phyloP scores from a whole-genome alignment of 345 rosid genomes.

The Salix caprea region DNA sequence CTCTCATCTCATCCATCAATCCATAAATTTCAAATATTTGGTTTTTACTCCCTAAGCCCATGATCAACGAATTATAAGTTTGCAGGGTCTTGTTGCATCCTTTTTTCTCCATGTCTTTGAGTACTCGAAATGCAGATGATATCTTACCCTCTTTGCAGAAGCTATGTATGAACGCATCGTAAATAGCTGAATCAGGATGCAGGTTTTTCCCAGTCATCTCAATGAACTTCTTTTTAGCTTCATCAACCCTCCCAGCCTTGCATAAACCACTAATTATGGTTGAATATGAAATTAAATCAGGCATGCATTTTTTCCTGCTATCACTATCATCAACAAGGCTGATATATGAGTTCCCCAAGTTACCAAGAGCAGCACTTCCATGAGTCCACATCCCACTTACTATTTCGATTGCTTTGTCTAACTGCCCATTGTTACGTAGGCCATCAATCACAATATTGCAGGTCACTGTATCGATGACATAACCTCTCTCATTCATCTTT shows the following conservation, averaged over 20 bases:
- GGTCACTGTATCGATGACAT: conserved; percentile 73
- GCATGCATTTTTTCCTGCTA: conserved; percentile 58
- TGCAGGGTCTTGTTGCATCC: conserved; percentile 74
- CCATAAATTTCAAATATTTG: conserved; percentile 91
- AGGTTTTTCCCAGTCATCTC: conserved; percentile 77
- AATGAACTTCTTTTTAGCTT: conserved; percentile 67
- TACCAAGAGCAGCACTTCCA: conserved; percentile 91
- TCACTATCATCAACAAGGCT: conserved; percentile 63
- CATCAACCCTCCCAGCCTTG: conserved; percentile 72
- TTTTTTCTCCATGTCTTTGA: conserved; percentile 92
- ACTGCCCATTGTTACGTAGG: conserved; percentile 65
- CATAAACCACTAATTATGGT: conserved; percentile 70
- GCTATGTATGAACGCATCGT: conserved; percentile 64
- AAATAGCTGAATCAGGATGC: conserved; percentile 70
- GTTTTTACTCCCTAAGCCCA: conserved; percentile 69
- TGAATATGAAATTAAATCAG: conserved; percentile 74
- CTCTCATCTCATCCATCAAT: conserved; percentile 90
- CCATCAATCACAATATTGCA: conserved; percentile 87
- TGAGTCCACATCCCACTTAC: conserved; percentile 71
- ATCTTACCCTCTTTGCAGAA: conserved; percentile 86
- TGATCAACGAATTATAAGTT: conserved; percentile 81
- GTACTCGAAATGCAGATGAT: conserved; percentile 90
- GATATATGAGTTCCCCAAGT: conserved; percentile 67
- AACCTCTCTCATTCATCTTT: conserved; percentile 83
- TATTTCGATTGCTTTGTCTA: conserved; percentile 87